Evolutionary conservation across 1,284 basidiomycete species (phyloP), one percentile per base, ranked within the genome.

Genomic region (Puccinia triticina): DNA sequence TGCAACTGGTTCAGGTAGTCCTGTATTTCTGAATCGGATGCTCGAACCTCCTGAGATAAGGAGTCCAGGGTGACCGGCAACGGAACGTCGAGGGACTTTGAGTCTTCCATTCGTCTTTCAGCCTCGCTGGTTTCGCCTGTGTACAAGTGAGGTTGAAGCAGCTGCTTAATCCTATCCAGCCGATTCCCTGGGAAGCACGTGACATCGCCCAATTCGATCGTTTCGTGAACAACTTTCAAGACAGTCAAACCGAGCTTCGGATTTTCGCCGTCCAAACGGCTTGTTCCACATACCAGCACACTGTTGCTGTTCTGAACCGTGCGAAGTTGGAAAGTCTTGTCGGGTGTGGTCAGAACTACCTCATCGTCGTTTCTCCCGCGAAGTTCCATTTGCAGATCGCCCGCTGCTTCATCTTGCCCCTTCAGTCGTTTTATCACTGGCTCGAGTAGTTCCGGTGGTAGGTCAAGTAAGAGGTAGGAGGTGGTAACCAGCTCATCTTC

Each of bases 221-320:
- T 76, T 59, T 82, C 80, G 66, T 82, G 71, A n/a, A 76, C 64
- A 14, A 74, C 48, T 69, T 82, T 74, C 34, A 82, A 46, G 32
- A 82, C 80, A 32, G 71, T 64, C 34, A 82, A 55, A 2, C 48
- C 53, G 18, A 50, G 29, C 18, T 34, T 34, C 21, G 43, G 61
- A 40, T 69, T 37, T n/a, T 53, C 46, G 18, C 11, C 34, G 32
- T 32, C 29, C 12, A 26, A 64, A 11, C 34, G n/a, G n/a, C 23
- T 43, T 18, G 64, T 69, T 23, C 50, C 72, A 67, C 80, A 82
- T 7, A 82, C 67, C 80, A 82, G 67, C 43, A 76, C 72, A 48
- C 80, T 82, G 48, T 82, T 82, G 59, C 80, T 82, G 32, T 76
- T 82, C 55, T 82, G 48, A 18, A 82, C 69, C 32, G 80, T 76